Evolutionary conservation across 2,329 filamentous ascomycete species (phyloP).

Genomic region (Trichoderma asperellum): DNA sequence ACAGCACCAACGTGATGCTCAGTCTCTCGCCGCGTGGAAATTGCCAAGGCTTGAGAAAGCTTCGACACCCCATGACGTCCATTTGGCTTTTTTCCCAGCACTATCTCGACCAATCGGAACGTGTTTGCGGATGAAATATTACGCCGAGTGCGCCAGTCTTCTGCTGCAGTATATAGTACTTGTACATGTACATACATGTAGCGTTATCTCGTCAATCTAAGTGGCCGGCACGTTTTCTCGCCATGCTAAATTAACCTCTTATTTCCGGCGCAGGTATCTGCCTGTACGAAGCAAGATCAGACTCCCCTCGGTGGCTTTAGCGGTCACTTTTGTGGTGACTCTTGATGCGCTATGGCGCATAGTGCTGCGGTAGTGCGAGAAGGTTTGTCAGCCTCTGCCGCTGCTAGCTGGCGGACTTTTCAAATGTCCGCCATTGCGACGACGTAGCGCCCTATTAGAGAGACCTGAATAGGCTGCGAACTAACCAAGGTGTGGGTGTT

Average conservation of each 20-base stretch:
- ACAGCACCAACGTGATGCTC: neutral
- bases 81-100: neutral
- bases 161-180: too few species aligned
- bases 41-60: too few species aligned
- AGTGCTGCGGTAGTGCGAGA: neutral
- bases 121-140: constrained; percentile 20
- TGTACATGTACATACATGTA: too few species aligned
- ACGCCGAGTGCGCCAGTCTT: constrained; percentile 7
- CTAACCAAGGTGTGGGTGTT: neutral
- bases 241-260: neutral
- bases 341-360: neutral
- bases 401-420: constrained; percentile 11
- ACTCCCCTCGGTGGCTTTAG: neutral
- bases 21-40: neutral
- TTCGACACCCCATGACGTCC: too few species aligned
- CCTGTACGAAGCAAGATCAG: neutral
- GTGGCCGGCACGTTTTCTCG: neutral
- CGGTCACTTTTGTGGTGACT: neutral
- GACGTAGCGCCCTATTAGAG: neutral
- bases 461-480: neutral
- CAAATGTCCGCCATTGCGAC: constrained; percentile 18
- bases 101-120: constrained; percentile 10
- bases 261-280: neutral
- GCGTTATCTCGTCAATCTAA: neutral
- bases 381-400: constrained; percentile 10